These are phyloP conservation scores for Clarireedia sp. DNA, from an alignment of 2,329 filamentous ascomycete genomes.

Conservation along the genomic window DNA sequence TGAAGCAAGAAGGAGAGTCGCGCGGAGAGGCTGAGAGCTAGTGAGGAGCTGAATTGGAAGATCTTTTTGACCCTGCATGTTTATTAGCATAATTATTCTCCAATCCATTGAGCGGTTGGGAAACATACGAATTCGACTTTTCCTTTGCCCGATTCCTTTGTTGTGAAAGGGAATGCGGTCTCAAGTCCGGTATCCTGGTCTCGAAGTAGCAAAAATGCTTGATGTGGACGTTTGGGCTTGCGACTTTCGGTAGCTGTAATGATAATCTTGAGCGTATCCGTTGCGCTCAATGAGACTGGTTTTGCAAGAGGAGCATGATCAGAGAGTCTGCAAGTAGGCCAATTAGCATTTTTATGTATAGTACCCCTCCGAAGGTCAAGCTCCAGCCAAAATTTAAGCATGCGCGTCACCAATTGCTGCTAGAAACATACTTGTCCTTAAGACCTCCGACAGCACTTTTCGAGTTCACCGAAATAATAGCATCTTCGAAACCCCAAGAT, in stretches of 20 bases:
- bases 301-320: slow-evolving; percentile 40
- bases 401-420: neutral
- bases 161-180: slow-evolving; percentile 72
- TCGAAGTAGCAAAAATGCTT: slow-evolving; percentile 80
- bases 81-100: slow-evolving; percentile 15
- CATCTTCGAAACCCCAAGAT: slow-evolving; percentile 70
- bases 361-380: neutral
- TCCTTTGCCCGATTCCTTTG: slow-evolving; percentile 85
- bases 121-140: slow-evolving; percentile 71
- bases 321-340: slow-evolving; percentile 19
- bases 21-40: slow-evolving; percentile 59
- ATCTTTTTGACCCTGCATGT: slow-evolving; percentile 70
- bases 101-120: neutral
- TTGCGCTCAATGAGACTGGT: slow-evolving; percentile 54
- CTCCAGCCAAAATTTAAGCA: neutral
- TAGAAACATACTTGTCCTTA: slow-evolving; percentile 56
- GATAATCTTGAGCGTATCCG: slow-evolving; percentile 72
- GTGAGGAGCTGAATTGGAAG: slow-evolving; percentile 75
- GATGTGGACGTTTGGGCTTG: slow-evolving; percentile 78
- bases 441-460: slow-evolving; percentile 45
- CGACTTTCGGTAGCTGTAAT: slow-evolving; percentile 75
- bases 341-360: slow-evolving; percentile 12
- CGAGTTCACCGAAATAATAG: slow-evolving; percentile 54
- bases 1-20: slow-evolving; percentile 77
- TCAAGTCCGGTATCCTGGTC: slow-evolving; percentile 72